Conservation (phyloP, 345 rosid species). For the Kernera saxatilis region DNA sequence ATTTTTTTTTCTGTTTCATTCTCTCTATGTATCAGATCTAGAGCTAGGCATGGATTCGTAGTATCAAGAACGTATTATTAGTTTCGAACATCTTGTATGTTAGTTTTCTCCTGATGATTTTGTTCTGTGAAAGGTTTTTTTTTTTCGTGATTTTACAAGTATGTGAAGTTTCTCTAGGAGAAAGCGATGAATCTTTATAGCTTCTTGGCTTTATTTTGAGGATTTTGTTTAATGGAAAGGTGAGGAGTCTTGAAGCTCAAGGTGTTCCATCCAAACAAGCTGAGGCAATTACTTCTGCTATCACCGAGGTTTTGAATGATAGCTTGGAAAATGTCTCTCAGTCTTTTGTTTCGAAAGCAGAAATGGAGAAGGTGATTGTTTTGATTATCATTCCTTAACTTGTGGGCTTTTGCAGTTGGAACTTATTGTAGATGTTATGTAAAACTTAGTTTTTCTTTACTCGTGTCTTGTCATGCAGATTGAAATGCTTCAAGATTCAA, state of each 20-base stretch:
- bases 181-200: neutral
- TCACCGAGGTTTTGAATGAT: conserved; percentile 80
- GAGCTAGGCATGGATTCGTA: neutral
- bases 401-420: neutral
- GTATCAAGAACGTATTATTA: neutral
- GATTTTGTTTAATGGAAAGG: conserved; percentile 34
- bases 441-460: neutral
- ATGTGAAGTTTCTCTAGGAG: neutral
- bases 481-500: conserved; percentile 75
- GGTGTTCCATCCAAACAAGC: conserved; percentile 93
- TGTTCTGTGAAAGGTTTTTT: too few relatives aligned
- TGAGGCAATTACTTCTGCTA: conserved; percentile 82
- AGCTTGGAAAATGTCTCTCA: conserved; percentile 86
- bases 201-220: neutral
- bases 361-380: conserved; percentile 74
- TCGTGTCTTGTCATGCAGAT: conserved; percentile 38
- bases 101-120: too few relatives aligned
- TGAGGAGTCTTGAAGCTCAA: conserved; percentile 80
- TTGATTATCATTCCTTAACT: neutral
- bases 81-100: neutral
- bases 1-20: neutral
- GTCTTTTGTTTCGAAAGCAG: conserved; percentile 71
- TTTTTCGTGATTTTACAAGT: neutral
- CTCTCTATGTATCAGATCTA: neutral
- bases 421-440: neutral